Evolutionary conservation across 2,329 filamentous ascomycete genomes (phyloP).

Genomic region (Colletotrichum neosansevieriae): DNA sequence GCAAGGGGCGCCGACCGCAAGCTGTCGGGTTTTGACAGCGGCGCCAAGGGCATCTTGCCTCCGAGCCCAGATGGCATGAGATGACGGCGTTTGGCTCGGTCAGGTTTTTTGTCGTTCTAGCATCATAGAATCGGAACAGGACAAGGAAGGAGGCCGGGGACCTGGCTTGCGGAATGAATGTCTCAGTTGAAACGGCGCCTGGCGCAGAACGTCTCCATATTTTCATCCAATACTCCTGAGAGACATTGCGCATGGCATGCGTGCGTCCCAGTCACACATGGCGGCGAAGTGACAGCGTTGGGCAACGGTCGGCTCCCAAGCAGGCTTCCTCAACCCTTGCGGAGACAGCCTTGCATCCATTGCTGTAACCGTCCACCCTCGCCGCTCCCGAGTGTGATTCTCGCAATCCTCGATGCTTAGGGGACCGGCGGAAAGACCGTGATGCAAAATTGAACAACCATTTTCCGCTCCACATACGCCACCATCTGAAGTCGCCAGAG

Average conservation of each 20-base stretch:
- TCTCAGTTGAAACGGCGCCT: conserved; percentile 34
- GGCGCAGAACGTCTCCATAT: conserved; percentile 24
- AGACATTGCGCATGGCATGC: conserved; percentile 7
- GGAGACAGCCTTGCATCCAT: conserved; percentile 2
- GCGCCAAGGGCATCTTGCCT: conserved; percentile 27
- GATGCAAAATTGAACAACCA: conserved; percentile 13
- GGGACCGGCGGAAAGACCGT: background rate
- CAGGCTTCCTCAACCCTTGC: background rate
- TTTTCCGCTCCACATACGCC: conserved; percentile 36
- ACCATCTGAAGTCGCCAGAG: conserved; percentile 36
- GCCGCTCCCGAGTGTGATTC: background rate
- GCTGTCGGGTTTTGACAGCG: conserved; percentile 22
- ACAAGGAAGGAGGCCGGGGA: conserved; percentile 11
- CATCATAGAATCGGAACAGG: conserved; percentile 28
- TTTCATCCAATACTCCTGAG: background rate
- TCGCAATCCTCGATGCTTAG: conserved; percentile 6
- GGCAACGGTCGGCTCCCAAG: conserved; percentile 12
- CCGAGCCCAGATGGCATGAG: conserved; percentile 36
- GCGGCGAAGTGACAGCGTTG: conserved; percentile 10
- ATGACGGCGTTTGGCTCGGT: conserved; percentile 5
- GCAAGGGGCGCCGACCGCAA: conserved; percentile 10
- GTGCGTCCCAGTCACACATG: conserved; percentile 11
- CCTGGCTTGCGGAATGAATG: conserved; percentile 31
- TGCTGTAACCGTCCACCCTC: background rate
- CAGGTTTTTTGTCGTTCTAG: conserved; percentile 18